These are phyloP conservation scores for Penicillium sp. DNA, from an alignment of 2,329 filamentous ascomycete species.

Conservation along the genomic window DNA sequence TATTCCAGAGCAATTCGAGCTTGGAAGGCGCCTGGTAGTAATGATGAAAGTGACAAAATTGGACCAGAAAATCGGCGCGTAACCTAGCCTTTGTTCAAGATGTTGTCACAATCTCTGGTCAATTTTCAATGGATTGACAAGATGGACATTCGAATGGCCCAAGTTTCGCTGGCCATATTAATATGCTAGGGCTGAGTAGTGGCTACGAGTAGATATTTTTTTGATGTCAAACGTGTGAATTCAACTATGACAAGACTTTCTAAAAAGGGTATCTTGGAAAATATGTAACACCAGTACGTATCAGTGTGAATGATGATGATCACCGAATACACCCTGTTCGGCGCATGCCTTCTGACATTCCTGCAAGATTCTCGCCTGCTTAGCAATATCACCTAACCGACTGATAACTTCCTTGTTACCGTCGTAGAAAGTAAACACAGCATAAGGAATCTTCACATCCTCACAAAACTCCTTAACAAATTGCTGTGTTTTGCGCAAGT, in stretches of 20 bases:
- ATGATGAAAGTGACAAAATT: too few species aligned
- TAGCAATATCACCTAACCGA: conserved; percentile 69
- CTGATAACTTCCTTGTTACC: conserved; percentile 76
- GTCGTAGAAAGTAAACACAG: conserved; percentile 76
- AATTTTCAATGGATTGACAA: too few species aligned
- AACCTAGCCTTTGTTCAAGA: too few species aligned
- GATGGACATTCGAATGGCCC: too few species aligned
- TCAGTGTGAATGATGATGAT: conserved; percentile 17
- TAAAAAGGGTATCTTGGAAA: neutral
- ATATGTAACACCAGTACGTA: neutral
- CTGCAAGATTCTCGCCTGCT: conserved; percentile 70
- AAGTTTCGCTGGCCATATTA: too few species aligned
- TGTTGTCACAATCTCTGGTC: too few species aligned
- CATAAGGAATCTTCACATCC: conserved; percentile 79
- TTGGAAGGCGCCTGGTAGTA: too few species aligned
- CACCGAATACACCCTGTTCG: conserved; percentile 10
- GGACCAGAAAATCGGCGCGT: too few species aligned
- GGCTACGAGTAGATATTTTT: neutral
- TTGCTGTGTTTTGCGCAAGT: conserved; percentile 70
- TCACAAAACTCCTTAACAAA: conserved; percentile 76
- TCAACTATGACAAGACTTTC: neutral
- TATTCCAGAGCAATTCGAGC: too few species aligned
- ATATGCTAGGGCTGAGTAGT: too few species aligned
- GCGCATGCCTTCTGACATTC: conserved; percentile 61
- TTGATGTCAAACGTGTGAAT: neutral